These are phyloP conservation scores for Rhynchospora breviuscula DNA, from an alignment of 176 grass and related monocot species.

Conservation along the genomic window DNA sequence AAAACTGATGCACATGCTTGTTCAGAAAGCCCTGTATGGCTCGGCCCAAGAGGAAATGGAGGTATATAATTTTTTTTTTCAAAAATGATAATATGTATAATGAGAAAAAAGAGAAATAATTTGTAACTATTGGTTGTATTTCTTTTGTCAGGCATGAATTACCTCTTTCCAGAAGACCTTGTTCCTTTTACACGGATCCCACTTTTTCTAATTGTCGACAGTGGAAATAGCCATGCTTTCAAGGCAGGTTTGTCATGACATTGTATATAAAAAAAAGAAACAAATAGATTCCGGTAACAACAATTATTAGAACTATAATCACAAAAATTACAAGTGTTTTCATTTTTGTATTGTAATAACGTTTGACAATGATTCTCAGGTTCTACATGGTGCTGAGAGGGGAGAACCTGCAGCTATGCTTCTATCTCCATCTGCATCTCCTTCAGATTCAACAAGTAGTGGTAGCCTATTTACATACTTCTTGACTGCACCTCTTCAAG, in stretches of 20 bases:
- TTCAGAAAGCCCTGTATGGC: constrained; percentile 64
- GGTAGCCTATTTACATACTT: constrained; percentile 95
- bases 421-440: constrained; percentile 64
- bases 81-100: constrained; percentile 1
- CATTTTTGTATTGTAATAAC: constrained; percentile 9
- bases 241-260: constrained; percentile 99
- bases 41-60: constrained; percentile 79
- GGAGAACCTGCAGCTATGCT: constrained; percentile 75
- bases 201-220: constrained; percentile 88
- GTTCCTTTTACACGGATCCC: constrained; percentile 96
- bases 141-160: constrained; percentile 60
- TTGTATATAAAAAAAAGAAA: constrained; percentile 37
- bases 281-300: background rate
- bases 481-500: constrained; percentile 89
- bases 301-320: background rate
- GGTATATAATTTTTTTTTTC: constrained; percentile 30
- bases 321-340: constrained; percentile 24
- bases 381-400: constrained; percentile 76
- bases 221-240: constrained; percentile 94
- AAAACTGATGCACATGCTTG: constrained; percentile 34
- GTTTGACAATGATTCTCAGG: constrained; percentile 39
- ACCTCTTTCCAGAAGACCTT: constrained; percentile 88
- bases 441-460: constrained; percentile 40
- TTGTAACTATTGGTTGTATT: constrained; percentile 25
- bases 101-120: constrained; percentile 8